A percentile compares a stretch with the other conserved stretches of the same genome.
Evolutionary conservation across 306 rosid species (phyloP).

Genomic region (Sophora flavescens): DNA sequence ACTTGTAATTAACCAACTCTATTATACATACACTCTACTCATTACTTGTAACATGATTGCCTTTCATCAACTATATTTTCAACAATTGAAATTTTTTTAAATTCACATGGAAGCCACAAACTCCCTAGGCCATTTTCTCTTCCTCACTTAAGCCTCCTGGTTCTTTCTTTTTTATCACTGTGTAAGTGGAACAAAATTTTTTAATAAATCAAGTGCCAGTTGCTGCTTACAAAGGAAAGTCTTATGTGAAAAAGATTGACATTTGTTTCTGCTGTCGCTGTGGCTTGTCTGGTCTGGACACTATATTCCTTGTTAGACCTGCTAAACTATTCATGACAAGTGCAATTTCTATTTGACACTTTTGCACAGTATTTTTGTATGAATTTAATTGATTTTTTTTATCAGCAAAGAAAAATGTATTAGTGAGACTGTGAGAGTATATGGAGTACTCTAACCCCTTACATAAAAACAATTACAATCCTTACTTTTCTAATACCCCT

Average conservation of each 20-base stretch:
- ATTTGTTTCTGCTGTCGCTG: conserved; percentile 6
- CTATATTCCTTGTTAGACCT: neutral
- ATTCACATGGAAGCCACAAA: too few species aligned
- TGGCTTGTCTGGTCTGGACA: conserved; percentile 3
- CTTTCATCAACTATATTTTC: conserved; percentile 2
- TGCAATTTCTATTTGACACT: too few species aligned
- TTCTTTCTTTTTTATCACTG: neutral
- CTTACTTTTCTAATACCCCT: too few species aligned
- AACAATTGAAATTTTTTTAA: neutral
- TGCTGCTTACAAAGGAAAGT: conserved; percentile 12
- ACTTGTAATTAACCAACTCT: conserved; percentile 23
- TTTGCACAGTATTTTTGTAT: too few species aligned
- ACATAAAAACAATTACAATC: too few species aligned
- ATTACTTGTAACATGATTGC: neutral
- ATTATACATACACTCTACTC: neutral
- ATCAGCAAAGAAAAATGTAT: too few species aligned
- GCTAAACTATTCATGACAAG: neutral
- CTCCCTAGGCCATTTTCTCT: too few species aligned
- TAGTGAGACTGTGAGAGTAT: too few species aligned
- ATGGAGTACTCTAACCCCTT: too few species aligned
- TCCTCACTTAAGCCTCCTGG: too few species aligned
- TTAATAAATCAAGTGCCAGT: neutral
- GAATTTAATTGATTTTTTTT: too few species aligned
- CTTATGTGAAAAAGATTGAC: neutral
- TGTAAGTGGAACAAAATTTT: conserved; percentile 26